Percentiles rank a stretch among this genome's conserved stretches.
Conservation (phyloP, 441 rosid species). For the Populus trichocarpa region DNA sequence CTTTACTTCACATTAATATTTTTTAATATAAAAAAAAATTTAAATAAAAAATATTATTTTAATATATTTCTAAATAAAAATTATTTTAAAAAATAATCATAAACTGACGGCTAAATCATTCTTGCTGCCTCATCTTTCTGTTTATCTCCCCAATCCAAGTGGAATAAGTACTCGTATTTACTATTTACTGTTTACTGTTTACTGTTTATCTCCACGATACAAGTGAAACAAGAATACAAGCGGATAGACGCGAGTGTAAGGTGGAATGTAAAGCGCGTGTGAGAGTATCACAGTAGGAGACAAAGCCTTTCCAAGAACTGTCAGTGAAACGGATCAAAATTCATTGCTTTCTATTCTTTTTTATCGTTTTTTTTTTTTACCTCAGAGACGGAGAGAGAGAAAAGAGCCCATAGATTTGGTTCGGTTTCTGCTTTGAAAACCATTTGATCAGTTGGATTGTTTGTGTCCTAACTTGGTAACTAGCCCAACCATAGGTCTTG, state of each 20-base stretch:
- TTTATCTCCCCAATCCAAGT: too few species aligned
- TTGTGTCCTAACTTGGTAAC: not conserved
- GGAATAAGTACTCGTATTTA: too few species aligned
- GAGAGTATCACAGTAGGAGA: not conserved
- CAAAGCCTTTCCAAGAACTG: not conserved
- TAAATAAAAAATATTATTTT: too few species aligned
- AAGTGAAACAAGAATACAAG: not conserved
- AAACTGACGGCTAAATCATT: too few species aligned
- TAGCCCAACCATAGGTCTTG: not conserved
- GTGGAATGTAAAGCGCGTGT: slow-evolving; percentile 1
- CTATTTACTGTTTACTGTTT: too few species aligned
- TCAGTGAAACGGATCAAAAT: not conserved
- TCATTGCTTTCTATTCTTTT: not conserved
- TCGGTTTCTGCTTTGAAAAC: slow-evolving; percentile 9
- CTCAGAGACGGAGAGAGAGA: not conserved
- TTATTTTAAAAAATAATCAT: too few species aligned
- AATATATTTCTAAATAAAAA: too few species aligned
- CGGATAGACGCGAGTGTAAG: not conserved
- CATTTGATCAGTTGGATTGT: slow-evolving; percentile 13
- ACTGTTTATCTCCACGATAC: too few species aligned
- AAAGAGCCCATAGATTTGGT: slow-evolving; percentile 20
- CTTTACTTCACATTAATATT: too few species aligned
- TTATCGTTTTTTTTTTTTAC: not conserved
- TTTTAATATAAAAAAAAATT: too few species aligned
- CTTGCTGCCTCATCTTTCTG: too few species aligned